phyloP scores from a whole-genome alignment of 345 rosid species.

The Combretum micranthum region DNA sequence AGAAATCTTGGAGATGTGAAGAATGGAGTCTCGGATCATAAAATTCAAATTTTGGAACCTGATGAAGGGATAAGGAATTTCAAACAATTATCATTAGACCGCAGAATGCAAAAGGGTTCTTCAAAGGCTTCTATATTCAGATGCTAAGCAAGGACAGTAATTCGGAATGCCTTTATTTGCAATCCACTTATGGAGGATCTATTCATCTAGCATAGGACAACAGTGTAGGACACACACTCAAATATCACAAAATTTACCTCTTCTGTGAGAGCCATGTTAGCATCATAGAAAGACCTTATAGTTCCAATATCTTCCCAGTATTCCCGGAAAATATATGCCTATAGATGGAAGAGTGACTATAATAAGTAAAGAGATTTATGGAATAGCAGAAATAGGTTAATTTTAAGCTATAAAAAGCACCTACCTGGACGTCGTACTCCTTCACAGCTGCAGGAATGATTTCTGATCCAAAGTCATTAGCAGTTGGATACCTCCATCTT shows the following conservation, averaged over 20 bases:
- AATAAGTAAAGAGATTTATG: background rate
- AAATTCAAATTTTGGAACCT: slow-evolving; percentile 79
- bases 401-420: slow-evolving; percentile 4
- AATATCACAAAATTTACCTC: slow-evolving; percentile 40
- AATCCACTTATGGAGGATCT: too few relatives aligned
- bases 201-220: too few relatives aligned
- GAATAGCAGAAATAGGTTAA: background rate
- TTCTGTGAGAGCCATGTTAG: slow-evolving; percentile 85
- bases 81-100: background rate
- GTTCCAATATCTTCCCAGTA: slow-evolving; percentile 99
- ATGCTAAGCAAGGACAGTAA: background rate
- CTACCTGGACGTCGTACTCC: slow-evolving; percentile 79
- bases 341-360: slow-evolving; percentile 12
- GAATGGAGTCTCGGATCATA: slow-evolving; percentile 80
- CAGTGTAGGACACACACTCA: too few relatives aligned
- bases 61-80: slow-evolving; percentile 5
- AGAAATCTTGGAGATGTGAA: slow-evolving; percentile 87
- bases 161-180: too few relatives aligned
- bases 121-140: background rate
- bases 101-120: background rate
- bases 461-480: slow-evolving; percentile 93
- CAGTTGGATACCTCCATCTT: slow-evolving; percentile 66
- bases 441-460: slow-evolving; percentile 81
- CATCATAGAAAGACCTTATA: slow-evolving; percentile 78
- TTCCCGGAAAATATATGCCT: slow-evolving; percentile 77